These are phyloP conservation scores for Starmerella sp. DNA, from an alignment of 805 yeast genomes.

Conservation along the genomic window DNA sequence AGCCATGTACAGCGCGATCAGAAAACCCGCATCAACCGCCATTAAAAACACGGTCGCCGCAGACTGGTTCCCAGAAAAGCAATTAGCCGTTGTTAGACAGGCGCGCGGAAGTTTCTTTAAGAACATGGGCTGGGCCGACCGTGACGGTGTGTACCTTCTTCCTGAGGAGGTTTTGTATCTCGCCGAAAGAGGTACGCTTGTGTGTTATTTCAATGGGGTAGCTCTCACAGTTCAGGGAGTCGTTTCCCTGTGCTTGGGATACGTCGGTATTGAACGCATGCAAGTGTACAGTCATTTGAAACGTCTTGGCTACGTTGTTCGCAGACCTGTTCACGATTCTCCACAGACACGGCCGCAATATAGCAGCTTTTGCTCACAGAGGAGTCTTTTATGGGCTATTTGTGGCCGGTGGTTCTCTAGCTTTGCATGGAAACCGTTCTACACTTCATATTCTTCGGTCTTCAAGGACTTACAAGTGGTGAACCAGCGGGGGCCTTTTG, in stretches of 20 bases:
- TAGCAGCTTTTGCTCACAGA: not conserved
- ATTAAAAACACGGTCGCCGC: slow-evolving; percentile 44
- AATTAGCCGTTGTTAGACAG: slow-evolving; percentile 33
- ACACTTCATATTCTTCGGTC: slow-evolving; percentile 14
- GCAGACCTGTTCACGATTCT: slow-evolving; percentile 13
- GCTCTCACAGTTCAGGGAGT: slow-evolving; percentile 53
- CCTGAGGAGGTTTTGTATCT: slow-evolving; percentile 66
- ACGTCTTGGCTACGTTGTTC: slow-evolving; percentile 65
- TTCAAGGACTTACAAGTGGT: slow-evolving; percentile 16
- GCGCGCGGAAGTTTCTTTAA: slow-evolving; percentile 65
- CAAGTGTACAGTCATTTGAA: slow-evolving; percentile 64
- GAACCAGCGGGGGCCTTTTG: slow-evolving; percentile 3
- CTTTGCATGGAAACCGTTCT: slow-evolving; percentile 21
- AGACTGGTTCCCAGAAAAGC: slow-evolving; percentile 33
- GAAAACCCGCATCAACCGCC: slow-evolving; percentile 28
- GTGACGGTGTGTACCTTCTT: slow-evolving; percentile 41
- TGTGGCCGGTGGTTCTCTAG: slow-evolving; percentile 1
- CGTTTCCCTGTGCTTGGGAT: slow-evolving; percentile 39
- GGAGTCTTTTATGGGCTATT: slow-evolving; percentile 6
- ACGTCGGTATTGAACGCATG: slow-evolving; percentile 14
- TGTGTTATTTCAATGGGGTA: slow-evolving; percentile 31
- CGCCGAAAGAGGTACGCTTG: slow-evolving; percentile 65
- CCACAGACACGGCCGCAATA: not conserved
- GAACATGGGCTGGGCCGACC: slow-evolving; percentile 54
- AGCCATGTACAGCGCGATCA: slow-evolving; percentile 63